Conservation (phyloP, 345 rosid genomes). For the Passiflora organensis region DNA sequence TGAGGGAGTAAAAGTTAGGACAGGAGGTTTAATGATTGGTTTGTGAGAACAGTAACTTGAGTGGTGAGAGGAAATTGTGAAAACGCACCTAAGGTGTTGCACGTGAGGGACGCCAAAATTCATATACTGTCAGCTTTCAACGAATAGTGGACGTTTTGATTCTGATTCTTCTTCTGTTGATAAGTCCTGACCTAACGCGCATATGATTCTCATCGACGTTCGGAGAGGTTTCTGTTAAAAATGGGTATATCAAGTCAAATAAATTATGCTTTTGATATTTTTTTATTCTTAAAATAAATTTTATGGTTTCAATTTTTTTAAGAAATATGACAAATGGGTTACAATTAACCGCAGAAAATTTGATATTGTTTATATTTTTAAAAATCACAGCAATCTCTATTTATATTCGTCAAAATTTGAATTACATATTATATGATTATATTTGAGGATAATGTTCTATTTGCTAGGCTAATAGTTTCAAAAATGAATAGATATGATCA, state of each 20-base stretch:
- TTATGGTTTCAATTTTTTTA: background rate
- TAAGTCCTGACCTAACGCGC: background rate
- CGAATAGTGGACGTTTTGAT: background rate
- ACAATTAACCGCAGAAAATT: too few relatives aligned
- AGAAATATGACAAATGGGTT: background rate
- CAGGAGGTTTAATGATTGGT: conserved; percentile 33
- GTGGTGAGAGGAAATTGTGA: conserved; percentile 20
- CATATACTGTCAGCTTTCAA: background rate
- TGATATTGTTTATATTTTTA: too few relatives aligned
- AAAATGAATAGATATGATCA: too few relatives aligned
- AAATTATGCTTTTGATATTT: too few relatives aligned
- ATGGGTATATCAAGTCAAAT: background rate
- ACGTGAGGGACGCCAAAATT: conserved; percentile 35
- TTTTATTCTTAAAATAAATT: too few relatives aligned
- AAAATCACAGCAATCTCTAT: too few relatives aligned
- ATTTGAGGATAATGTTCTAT: too few relatives aligned
- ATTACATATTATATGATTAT: too few relatives aligned
- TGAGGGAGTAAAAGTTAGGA: background rate
- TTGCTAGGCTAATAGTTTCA: too few relatives aligned
- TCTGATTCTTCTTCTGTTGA: background rate
- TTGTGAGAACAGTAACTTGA: conserved; percentile 20
- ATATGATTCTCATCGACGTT: background rate
- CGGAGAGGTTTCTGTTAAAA: background rate
- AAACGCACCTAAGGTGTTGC: conserved; percentile 19
- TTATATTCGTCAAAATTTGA: too few relatives aligned